Percentiles rank a stretch among this genome's conserved stretches.
phyloP scores from a whole-genome alignment of 805 yeast species.

The Geotrichum ghanense region DNA sequence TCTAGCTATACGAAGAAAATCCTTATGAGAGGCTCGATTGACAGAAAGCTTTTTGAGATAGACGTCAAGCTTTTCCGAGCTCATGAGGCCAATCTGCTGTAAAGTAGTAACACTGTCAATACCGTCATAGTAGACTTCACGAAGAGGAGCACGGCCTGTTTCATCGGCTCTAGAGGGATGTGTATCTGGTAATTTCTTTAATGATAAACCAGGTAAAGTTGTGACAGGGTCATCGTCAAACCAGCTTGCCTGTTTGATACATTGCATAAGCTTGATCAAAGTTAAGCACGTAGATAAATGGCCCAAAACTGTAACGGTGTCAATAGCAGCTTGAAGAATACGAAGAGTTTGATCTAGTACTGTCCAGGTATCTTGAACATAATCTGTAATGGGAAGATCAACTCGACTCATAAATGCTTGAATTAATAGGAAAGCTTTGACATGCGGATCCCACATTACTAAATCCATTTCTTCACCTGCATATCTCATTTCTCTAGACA shows the following conservation, averaged over 20 bases:
- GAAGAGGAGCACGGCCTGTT: conserved; percentile 2
- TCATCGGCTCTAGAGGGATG: not conserved
- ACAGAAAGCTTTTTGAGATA: conserved; percentile 34
- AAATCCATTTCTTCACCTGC: conserved; percentile 27
- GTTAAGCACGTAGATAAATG: conserved; percentile 48
- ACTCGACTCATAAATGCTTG: conserved; percentile 63
- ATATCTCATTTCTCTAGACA: conserved; percentile 64
- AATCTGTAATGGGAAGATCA: conserved; percentile 89
- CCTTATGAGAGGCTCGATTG: conserved; percentile 30
- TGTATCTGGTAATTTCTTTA: conserved; percentile 4
- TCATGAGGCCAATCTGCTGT: conserved; percentile 10
- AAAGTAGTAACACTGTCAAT: conserved; percentile 4
- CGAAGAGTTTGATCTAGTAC: conserved; percentile 91
- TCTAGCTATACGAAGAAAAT: conserved; percentile 41
- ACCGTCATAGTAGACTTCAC: conserved; percentile 13
- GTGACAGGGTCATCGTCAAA: conserved; percentile 62
- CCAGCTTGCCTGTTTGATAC: conserved; percentile 85
- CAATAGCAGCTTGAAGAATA: conserved; percentile 85
- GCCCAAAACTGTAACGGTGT: conserved; percentile 79
- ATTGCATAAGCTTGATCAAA: conserved; percentile 63
- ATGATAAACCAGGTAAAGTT: conserved; percentile 37
- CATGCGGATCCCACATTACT: conserved; percentile 77
- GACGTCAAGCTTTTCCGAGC: conserved; percentile 24
- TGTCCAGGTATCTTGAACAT: conserved; percentile 84
- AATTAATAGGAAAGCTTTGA: conserved; percentile 57